Evolutionary conservation across 2,329 filamentous ascomycete species (phyloP), one percentile per base, ranked within the genome.

Genomic region (Stagonosporopsis tanaceti): DNA sequence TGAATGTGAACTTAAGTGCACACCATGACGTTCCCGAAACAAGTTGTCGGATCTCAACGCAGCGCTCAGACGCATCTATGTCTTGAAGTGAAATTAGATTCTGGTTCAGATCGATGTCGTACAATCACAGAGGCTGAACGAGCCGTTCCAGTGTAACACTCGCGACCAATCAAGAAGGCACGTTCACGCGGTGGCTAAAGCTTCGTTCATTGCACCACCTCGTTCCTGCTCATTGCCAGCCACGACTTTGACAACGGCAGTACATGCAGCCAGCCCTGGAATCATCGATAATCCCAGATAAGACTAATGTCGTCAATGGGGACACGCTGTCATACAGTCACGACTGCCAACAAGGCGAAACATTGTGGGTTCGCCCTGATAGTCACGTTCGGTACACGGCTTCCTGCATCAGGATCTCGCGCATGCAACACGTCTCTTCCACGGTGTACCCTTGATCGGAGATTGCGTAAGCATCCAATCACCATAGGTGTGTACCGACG

Each of bases 51-150:
- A 30, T 44, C 27, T 47, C 47, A 51, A 32, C 32, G 47, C 42
- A 27, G 48, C 32, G 44, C 37, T 42, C 39, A 38, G 39, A 44
- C 39, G 17, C 42, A 34, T 41, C 37, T 44, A n/a, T 53, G 50
- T 57, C 54, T 57, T 48, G 25, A 22, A 48, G 45, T n/a, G 54
- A 50, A 50, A 53, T 45, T 25, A 46, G 34, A 35, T 30, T 12
- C 6, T 40, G 44, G 22, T 48, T 57, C n/a, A 53, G 25, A 45
- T 53, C 22, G 20, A 30, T 47, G 54, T 57, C 1, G 50, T 37
- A 53, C 54, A 50, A 40, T 37, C 28, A 44, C 25, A 47, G 54
- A 57, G 54, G 54, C 54, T 52, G 54, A 57, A 57, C 24, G 38
- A 47, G 54, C 37, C 47, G 44, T 52, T 24, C 7, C 30, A 2